A percentile compares a stretch with the other conserved stretches of the same genome.
phyloP scores from a whole-genome alignment of 768 basidiomycete genomes.

The Lactifluus volemus region DNA sequence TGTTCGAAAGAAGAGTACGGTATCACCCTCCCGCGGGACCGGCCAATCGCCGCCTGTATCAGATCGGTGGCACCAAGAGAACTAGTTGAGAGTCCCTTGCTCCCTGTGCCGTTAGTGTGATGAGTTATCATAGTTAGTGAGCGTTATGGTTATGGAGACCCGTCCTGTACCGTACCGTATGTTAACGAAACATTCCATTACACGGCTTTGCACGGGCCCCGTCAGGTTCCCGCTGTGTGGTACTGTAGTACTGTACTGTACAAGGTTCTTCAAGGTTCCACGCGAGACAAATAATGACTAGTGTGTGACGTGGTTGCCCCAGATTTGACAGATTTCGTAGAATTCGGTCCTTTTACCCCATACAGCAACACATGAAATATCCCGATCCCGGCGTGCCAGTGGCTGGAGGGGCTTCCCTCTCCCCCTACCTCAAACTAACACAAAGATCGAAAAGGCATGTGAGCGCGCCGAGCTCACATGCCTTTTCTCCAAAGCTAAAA shows the following conservation, averaged over 20 bases:
- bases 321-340: constrained; percentile 11
- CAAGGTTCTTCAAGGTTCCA: background rate
- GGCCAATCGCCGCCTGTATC: constrained; percentile 15
- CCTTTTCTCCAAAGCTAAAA: background rate
- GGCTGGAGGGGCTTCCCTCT: background rate
- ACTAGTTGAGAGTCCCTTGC: constrained; percentile 10
- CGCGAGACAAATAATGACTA: constrained; percentile 1
- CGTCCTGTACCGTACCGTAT: background rate
- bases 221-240: background rate
- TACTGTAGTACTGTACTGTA: background rate
- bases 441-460: background rate
- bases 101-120: constrained; percentile 17
- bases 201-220: background rate
- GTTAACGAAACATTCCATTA: background rate
- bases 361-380: constrained; percentile 3
- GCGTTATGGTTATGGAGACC: background rate
- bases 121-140: constrained; percentile 3
- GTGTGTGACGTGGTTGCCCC: constrained; percentile 12
- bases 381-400: background rate
- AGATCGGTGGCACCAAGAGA: constrained; percentile 18
- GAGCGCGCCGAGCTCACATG: background rate
- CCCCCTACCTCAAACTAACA: background rate
- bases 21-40: constrained; percentile 15
- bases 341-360: constrained; percentile 12
- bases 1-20: constrained; percentile 8